Base-by-base conservation (phyloP, 2,329 filamentous ascomycete genomes). In the Myriangium duriaei region DNA sequence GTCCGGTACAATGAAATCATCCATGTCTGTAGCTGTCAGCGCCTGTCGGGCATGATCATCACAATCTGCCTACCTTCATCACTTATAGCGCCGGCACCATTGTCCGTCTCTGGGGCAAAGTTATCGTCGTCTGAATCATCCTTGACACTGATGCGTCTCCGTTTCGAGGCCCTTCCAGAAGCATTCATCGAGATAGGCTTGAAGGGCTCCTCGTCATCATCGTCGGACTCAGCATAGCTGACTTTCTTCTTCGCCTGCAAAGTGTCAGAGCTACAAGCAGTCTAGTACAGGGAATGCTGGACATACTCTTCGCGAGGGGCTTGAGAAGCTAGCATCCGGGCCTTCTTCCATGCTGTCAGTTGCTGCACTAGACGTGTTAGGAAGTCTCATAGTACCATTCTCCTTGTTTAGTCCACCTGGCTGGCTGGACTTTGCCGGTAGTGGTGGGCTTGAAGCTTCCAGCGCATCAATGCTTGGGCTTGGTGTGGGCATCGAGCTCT, bases 1-100 rank as follows among this genome's bases (percentile, higher is more conserved):
- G 50, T 95, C 87, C 0, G 81, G 76, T 4, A 81, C 86, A 15
- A 96, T 68, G 51, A 96, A 96, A 55, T 94, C 82, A 44, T 79
- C 84, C 64, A 92, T 75, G 61, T 69, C 64, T 24, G 14, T 72
- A 34, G 12, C 26, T 11, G n/a, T 40, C 15, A 45, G 41, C 21
- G 16, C 16, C 30, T 30, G 10, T 13, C 5, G 17, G 7, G 19
- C 11, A n/a, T 12, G 11, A 3, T 11, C 2, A 15, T 3, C 18
- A 3, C 24, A 15, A 15, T 6, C 21, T n/a, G 4, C 17, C 15
- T 2, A 42, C 31, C 36, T 6, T 39, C 36, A 15, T 39, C 36
- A 26, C 32, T 30, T 32, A 32, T 45, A 55, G 37, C 59, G 77
- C 72, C 74, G 53, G 77, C 75, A n/a, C 76, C 71, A 31, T 72